Evolutionary conservation across 129 eudicot species (phyloP), one percentile per base, ranked within the genome.

Genomic region (Oenanthe sinensis): DNA sequence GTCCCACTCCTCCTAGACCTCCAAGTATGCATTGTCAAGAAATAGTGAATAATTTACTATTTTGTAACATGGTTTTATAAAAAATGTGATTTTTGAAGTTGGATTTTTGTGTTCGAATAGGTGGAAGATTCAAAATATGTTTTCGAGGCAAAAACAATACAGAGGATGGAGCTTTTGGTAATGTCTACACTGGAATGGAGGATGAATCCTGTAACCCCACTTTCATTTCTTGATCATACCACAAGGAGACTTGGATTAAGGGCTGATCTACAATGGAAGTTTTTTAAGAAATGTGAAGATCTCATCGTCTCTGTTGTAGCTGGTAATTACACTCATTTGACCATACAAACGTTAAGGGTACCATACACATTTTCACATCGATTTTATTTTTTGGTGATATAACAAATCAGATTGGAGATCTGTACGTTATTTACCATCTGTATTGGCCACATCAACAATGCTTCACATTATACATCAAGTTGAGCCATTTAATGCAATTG

Each of bases 191-290:
- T 93, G 30, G 81, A 93, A 78, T 93, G 98, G 98, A 89, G 91
- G 89, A 89, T 93, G 98, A 89, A 91, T 71, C 97, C 93, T 65
- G 97, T 89, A 37, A 93, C 98, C 20, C 98, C 98, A 74, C 78
- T 93, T 33, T 89, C 98, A 42, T 93, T 91, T 85, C 90, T 93
- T 77, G 97, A 93, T 87, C 98, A 93, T 80, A 84, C 85, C 26
- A 89, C 88, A 73, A 88, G 98, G 82, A 88, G 98, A 91, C 96
- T 93, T 79, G 98, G 98, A 4, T 80, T 89, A 74, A 78, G 79
- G 24, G 82, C 74, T 79, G 79, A 89, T 78, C 74, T 82, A 19
- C 93, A 85, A 50, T 89, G 88, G 93, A 90, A 88, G 67, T 93
- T 93, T 82, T 90, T 85, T 81, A 86, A 77, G 81, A 82, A 82